Percentiles rank a stretch among this genome's conserved stretches.
These are phyloP conservation scores for Groenewaldozyma auringiensis DNA, from an alignment of 1,139 yeast species.

Conservation along the genomic window DNA sequence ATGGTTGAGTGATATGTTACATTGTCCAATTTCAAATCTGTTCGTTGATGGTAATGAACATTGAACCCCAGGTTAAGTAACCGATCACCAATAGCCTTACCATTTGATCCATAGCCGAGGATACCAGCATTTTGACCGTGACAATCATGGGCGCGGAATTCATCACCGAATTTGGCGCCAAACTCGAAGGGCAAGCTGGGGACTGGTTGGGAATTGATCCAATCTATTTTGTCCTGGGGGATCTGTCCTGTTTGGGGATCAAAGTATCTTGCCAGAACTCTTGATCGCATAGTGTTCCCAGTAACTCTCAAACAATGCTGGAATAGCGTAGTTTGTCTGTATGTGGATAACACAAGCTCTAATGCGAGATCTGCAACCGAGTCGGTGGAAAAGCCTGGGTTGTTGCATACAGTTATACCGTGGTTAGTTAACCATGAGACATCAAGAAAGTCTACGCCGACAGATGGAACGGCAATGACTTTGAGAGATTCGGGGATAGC, in stretches of 20 bases:
- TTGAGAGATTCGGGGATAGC: conserved; percentile 46
- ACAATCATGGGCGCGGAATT: neutral
- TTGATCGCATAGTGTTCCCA: conserved; percentile 39
- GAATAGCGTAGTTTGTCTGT: conserved; percentile 52
- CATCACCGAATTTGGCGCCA: conserved; percentile 19
- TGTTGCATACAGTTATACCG: conserved; percentile 55
- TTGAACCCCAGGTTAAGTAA: conserved; percentile 58
- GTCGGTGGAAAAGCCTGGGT: conserved; percentile 43
- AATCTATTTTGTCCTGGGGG: conserved; percentile 29
- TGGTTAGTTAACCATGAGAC: conserved; percentile 35
- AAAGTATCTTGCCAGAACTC: conserved; percentile 26
- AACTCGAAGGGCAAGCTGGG: conserved; percentile 7
- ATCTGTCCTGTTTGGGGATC: conserved; percentile 25
- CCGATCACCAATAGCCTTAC: conserved; percentile 53
- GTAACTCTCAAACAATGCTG: conserved; percentile 36
- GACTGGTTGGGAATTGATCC: conserved; percentile 26
- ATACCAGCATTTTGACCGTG: conserved; percentile 55
- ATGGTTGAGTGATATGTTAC: conserved; percentile 41
- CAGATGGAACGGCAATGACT: conserved; percentile 58
- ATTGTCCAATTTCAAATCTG: conserved; percentile 35
- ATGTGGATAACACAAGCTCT: conserved; percentile 50
- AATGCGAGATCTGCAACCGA: conserved; percentile 78
- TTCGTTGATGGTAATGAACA: conserved; percentile 52
- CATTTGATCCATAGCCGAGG: conserved; percentile 76
- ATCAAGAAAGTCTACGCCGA: conserved; percentile 62